phyloP scores from a whole-genome alignment of 2,329 filamentous ascomycete genomes.

The Cryphonectria radicalis region DNA sequence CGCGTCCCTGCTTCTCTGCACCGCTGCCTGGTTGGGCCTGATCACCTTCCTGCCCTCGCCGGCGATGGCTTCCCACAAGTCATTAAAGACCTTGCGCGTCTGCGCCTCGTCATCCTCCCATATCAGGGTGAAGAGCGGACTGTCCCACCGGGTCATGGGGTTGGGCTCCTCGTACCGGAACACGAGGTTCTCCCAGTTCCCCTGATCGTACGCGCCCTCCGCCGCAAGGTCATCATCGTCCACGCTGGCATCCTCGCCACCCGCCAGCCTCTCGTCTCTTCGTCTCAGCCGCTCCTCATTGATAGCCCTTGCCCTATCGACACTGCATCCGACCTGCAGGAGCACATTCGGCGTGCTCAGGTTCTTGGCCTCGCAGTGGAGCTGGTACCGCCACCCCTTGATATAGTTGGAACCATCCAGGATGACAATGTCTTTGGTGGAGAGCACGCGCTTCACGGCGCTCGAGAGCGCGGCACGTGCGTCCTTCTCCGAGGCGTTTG shows the following conservation, averaged over 20 bases:
- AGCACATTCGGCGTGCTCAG: constrained; percentile 76
- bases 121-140: constrained; percentile 77
- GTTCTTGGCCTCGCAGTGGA: constrained; percentile 84
- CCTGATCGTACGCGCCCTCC: constrained; percentile 54
- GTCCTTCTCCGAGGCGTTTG: constrained; percentile 79
- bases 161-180: constrained; percentile 88
- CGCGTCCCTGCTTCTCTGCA: constrained; percentile 65
- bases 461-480: constrained; percentile 76
- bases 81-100: constrained; percentile 58
- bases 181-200: constrained; percentile 77
- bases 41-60: constrained; percentile 67
- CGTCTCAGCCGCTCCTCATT: constrained; percentile 63
- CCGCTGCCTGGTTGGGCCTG: constrained; percentile 75
- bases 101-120: constrained; percentile 74
- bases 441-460: constrained; percentile 77
- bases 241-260: constrained; percentile 32
- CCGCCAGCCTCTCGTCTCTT: constrained; percentile 41
- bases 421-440: constrained; percentile 75
- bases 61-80: constrained; percentile 76
- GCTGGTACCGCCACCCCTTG: constrained; percentile 86
- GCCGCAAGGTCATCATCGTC: constrained; percentile 42
- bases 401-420: constrained; percentile 86
- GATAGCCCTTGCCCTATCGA: constrained; percentile 56
- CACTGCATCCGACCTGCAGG: constrained; percentile 64
- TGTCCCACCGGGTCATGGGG: constrained; percentile 83